These are phyloP conservation scores for Xerocomus cyaneibrunnescens DNA, from an alignment of 1,284 basidiomycete genomes.

Conservation along the genomic window DNA sequence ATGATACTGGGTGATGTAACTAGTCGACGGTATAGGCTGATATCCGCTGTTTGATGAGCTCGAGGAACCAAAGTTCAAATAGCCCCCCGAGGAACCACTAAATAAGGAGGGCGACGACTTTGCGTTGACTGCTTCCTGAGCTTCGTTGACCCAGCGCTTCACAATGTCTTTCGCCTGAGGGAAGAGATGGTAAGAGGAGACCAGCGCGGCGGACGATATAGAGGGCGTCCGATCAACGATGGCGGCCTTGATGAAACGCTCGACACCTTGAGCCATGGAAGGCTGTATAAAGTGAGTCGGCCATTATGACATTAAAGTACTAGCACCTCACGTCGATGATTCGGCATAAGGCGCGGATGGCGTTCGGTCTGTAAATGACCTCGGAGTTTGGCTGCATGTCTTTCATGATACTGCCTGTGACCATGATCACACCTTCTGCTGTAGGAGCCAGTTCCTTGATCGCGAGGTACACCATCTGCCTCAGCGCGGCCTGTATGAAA, in stretches of 20 bases:
- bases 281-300: constrained; percentile 50
- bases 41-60: constrained; percentile 59
- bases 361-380: constrained; percentile 98
- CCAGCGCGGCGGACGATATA: constrained; percentile 94
- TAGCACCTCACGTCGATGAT: constrained; percentile 90
- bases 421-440: constrained; percentile 99
- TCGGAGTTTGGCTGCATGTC: constrained; percentile 99
- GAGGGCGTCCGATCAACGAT: constrained; percentile 97
- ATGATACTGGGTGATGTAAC: constrained; percentile 97
- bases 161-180: constrained; percentile 93
- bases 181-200: constrained; percentile 97
- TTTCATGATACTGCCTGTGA: constrained; percentile 99
- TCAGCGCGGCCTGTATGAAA: constrained; percentile 76
- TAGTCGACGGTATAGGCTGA: constrained; percentile 82
- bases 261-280: constrained; percentile 97
- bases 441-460: constrained; percentile 97
- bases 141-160: constrained; percentile 98
- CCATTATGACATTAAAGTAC: constrained; percentile 5
- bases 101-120: constrained; percentile 79
- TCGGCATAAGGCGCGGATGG: constrained; percentile 93
- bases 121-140: constrained; percentile 92
- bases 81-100: constrained; percentile 54
- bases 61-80: constrained; percentile 66
- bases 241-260: constrained; percentile 99
- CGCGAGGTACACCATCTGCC: constrained; percentile 98